A percentile compares a stretch with the other conserved stretches of the same genome.
These are phyloP conservation scores for Ascochyta rabiei DNA, from an alignment of 2,329 filamentous ascomycete species.

Conservation along the genomic window DNA sequence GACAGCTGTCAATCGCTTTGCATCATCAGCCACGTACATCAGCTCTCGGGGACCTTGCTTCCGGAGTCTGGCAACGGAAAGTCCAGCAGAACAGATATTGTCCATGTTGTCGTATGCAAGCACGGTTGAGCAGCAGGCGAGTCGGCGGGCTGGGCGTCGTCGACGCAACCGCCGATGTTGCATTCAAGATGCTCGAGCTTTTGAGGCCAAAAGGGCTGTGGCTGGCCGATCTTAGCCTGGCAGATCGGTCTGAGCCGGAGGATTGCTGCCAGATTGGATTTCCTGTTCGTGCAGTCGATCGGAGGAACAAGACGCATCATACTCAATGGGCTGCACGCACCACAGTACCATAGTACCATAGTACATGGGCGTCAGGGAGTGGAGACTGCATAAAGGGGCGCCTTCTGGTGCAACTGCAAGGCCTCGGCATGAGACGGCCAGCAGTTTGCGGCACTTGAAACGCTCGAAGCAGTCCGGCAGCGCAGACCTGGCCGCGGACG, in stretches of 20 bases:
- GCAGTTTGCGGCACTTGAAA: slow-evolving; percentile 27
- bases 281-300: not conserved
- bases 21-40: slow-evolving; percentile 16
- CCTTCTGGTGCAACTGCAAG: slow-evolving; percentile 14
- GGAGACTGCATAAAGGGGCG: slow-evolving; percentile 35
- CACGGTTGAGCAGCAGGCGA: not conserved
- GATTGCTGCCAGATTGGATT: slow-evolving; percentile 7
- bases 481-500: slow-evolving; percentile 8
- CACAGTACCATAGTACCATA: too few relatives aligned
- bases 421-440: slow-evolving; percentile 28
- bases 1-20: slow-evolving; percentile 14
- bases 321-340: slow-evolving; percentile 3
- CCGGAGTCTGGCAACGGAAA: not conserved
- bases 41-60: slow-evolving; percentile 2
- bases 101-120: not conserved
- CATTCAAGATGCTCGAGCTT: slow-evolving; percentile 9
- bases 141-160: slow-evolving; percentile 12
- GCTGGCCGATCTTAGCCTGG: slow-evolving; percentile 16
- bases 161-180: slow-evolving; percentile 14
- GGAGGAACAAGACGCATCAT: not conserved
- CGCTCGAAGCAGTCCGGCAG: slow-evolving; percentile 19
- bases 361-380: slow-evolving; percentile 1
- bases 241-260: slow-evolving; percentile 8
- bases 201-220: slow-evolving; percentile 4
- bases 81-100: not conserved